Conservation (phyloP, 1,284 basidiomycete species). For the Irpex lacteus region DNA sequence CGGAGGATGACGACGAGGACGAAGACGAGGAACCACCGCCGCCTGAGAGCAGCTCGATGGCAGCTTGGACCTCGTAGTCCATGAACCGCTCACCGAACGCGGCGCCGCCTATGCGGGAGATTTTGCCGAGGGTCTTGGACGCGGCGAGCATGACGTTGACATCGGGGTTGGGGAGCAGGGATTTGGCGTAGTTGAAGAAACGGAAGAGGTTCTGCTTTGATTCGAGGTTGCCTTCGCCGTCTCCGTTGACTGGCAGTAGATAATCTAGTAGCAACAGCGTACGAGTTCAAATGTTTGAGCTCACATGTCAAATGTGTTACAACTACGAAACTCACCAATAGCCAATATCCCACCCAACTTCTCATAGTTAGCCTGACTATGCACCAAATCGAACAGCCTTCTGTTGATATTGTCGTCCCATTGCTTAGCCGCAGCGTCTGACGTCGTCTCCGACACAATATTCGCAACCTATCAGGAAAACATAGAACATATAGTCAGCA, state of each 20-base stretch:
- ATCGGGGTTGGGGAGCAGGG: constrained; percentile 80
- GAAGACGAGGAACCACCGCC: constrained; percentile 34
- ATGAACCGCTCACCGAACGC: constrained; percentile 86
- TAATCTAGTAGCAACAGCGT: constrained; percentile 45
- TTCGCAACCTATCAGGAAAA: constrained; percentile 53
- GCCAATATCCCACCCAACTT: constrained; percentile 82
- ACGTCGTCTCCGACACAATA: constrained; percentile 72
- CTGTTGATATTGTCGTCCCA: constrained; percentile 84
- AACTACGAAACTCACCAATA: constrained; percentile 54
- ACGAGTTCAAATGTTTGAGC: too few species aligned
- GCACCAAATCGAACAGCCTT: constrained; percentile 78
- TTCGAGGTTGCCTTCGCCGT: constrained; percentile 72
- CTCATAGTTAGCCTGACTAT: constrained; percentile 72
- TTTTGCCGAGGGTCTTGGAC: constrained; percentile 81
- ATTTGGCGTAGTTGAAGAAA: constrained; percentile 90
- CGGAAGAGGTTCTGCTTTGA: constrained; percentile 77
- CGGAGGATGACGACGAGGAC: background rate
- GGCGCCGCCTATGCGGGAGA: constrained; percentile 77
- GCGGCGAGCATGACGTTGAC: constrained; percentile 87
- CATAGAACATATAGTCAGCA: background rate
- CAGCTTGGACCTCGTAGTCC: constrained; percentile 81
- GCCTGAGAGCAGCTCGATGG: constrained; percentile 78
- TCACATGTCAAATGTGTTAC: too few species aligned
- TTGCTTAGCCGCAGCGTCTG: constrained; percentile 71
- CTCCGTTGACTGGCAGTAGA: constrained; percentile 53